Conservation (phyloP, 331 rosid genomes). For the Quercus tomentella region DNA sequence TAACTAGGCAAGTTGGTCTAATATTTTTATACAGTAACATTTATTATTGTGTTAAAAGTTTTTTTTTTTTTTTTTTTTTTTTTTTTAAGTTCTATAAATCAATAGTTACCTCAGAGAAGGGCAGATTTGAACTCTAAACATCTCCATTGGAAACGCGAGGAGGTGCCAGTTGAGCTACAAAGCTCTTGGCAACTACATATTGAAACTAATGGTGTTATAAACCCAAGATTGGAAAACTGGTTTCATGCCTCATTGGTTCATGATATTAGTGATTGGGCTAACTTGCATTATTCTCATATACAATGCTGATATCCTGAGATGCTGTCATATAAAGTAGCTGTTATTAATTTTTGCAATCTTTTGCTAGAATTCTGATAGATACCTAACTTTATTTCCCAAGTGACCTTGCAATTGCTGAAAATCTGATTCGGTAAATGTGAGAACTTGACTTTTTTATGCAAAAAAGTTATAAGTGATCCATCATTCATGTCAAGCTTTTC, state of each 20-base stretch:
- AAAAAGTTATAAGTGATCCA: neutral
- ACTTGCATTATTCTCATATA: neutral
- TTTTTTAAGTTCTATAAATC: no score
- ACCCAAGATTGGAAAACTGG: no score
- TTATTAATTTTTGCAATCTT: neutral
- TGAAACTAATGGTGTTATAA: no score
- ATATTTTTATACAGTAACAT: neutral
- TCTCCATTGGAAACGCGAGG: no score
- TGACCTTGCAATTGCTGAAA: neutral
- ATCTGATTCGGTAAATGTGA: neutral
- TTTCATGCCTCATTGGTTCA: neutral
- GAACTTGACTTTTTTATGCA: conserved; percentile 1
- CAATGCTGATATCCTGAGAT: neutral
- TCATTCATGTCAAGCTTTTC: neutral
- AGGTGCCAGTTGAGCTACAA: no score
- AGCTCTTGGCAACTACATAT: no score
- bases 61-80: accelerated
- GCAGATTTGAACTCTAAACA: no score
- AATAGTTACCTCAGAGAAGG: no score
- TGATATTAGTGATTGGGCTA: neutral
- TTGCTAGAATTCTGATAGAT: conserved; percentile 17
- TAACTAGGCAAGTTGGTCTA: neutral
- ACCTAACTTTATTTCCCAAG: neutral
- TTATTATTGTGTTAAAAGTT: no score
- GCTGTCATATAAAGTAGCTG: neutral